Evolutionary conservation across 2,329 filamentous ascomycete species (phyloP), one percentile per base, ranked within the genome.

Genomic region (Hypoxylon sp.): DNA sequence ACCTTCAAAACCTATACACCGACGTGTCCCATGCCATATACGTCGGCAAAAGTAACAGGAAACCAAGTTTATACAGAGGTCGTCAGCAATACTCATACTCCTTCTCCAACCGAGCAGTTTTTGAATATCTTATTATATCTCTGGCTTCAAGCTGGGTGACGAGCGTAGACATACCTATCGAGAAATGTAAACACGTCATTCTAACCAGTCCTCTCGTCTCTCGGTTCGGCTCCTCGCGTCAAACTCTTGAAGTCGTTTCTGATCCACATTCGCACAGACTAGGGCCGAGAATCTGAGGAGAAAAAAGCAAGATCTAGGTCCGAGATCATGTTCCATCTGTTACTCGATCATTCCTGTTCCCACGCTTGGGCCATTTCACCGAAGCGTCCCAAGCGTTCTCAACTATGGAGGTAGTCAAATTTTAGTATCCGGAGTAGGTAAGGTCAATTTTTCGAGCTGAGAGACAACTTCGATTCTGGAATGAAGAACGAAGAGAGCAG

Each of bases 291-390:
- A 51, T 61, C 51, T 26, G 51, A 45, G 33, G 36, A n/a, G 36
- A 61, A 55, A 61, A 55, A 50, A 49, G 32, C 50, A 44, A 45
- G 33, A 50, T 50, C 44, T 24, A 45, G 24, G 40, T 50, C 44
- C 26, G 36, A 42, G 28, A 62, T 46, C 30, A 33, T 40, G 45
- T 40, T 49, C 38, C 44, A 18, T 51, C 55, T 26, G 45, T 51
- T 33, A 28, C 45, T 54, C 38, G 38, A 24, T 28, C 51, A 40
- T 26, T 12, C 26, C 32, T 46, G 28, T 38, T 36, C 30, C 48
- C 40, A 46, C 40, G 26, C 56, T 60, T 32, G 48, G 40, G 26
- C 18, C 40, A 40, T 48, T 38, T 22, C 26, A 20, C 26, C 50
- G 20, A 53, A 44, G 50, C 38, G 50, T 22, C 33, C n/a, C 26